Evolutionary conservation across 441 rosid genomes (phyloP).

Genomic region (Viola pubescens): DNA sequence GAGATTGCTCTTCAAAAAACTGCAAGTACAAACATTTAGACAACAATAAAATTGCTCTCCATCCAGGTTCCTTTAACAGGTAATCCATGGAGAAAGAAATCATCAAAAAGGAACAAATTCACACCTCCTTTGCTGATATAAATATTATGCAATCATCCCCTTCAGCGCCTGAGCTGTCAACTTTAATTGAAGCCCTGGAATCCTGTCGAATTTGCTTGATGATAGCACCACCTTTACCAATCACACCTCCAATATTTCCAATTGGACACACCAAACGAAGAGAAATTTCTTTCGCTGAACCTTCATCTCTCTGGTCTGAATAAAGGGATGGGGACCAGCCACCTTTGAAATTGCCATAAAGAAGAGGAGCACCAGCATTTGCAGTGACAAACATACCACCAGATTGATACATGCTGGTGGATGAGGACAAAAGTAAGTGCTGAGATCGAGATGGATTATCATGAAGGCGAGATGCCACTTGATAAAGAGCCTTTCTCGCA

Average conservation of each 20-base stretch:
- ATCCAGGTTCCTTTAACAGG: background rate
- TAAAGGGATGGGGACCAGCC: slow-evolving; percentile 68
- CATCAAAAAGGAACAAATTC: slow-evolving; percentile 2
- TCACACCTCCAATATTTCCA: slow-evolving; percentile 78
- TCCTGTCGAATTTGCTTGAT: slow-evolving; percentile 91
- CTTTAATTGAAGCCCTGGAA: slow-evolving; percentile 74
- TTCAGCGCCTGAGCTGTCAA: slow-evolving; percentile 76
- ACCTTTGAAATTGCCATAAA: slow-evolving; percentile 79
- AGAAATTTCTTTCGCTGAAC: slow-evolving; percentile 63
- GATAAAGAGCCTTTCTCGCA: slow-evolving; percentile 75
- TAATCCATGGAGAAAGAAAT: background rate
- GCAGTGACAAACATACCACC: slow-evolving; percentile 44
- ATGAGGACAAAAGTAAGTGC: slow-evolving; percentile 60
- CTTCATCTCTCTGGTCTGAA: slow-evolving; percentile 72
- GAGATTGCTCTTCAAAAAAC: slow-evolving; percentile 82
- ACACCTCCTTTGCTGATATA: slow-evolving; percentile 83
- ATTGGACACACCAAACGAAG: slow-evolving; percentile 74
- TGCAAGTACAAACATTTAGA: slow-evolving; percentile 20
- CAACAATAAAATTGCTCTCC: slow-evolving; percentile 7
- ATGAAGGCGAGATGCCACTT: slow-evolving; percentile 81
- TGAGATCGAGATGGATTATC: slow-evolving; percentile 90
- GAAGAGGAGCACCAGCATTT: slow-evolving; percentile 42
- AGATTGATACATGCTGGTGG: slow-evolving; percentile 40
- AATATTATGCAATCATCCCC: slow-evolving; percentile 80
- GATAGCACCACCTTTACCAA: slow-evolving; percentile 80